Evolutionary conservation across 2,329 filamentous ascomycete species (phyloP).

Genomic region (Tolypocladium nubicola): DNA sequence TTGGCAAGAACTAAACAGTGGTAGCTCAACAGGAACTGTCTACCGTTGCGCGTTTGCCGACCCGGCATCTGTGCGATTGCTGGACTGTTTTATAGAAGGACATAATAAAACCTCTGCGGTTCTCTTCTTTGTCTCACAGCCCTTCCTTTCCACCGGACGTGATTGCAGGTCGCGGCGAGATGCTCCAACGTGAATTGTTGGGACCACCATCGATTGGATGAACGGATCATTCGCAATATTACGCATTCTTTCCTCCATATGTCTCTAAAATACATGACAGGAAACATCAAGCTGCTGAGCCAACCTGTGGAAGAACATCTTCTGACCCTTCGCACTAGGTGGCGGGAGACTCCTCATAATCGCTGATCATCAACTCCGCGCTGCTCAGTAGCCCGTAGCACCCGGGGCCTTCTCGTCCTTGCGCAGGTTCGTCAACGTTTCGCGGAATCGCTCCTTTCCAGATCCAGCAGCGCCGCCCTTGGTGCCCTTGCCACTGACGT

Average conservation of each 20-base stretch:
- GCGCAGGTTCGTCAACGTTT: slow-evolving; percentile 73
- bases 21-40: neutral
- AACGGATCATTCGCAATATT: neutral
- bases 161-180: neutral
- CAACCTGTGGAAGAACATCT: neutral
- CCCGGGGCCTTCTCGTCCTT: slow-evolving; percentile 85
- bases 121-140: neutral
- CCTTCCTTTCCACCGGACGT: neutral
- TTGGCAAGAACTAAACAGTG: slow-evolving; percentile 38
- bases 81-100: neutral
- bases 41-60: neutral
- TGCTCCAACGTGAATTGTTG: neutral
- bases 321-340: neutral
- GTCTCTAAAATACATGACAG: neutral
- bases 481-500: slow-evolving; percentile 84
- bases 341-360: neutral
- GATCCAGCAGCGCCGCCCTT: slow-evolving; percentile 81
- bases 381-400: slow-evolving; percentile 46
- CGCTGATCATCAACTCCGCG: neutral
- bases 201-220: neutral
- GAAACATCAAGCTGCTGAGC: neutral
- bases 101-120: neutral
- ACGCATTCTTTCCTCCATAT: neutral
- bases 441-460: slow-evolving; percentile 93
- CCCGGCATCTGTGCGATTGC: neutral